Conservation (phyloP, 208 protist genomes). For the Trypanosoma avium region DNA sequence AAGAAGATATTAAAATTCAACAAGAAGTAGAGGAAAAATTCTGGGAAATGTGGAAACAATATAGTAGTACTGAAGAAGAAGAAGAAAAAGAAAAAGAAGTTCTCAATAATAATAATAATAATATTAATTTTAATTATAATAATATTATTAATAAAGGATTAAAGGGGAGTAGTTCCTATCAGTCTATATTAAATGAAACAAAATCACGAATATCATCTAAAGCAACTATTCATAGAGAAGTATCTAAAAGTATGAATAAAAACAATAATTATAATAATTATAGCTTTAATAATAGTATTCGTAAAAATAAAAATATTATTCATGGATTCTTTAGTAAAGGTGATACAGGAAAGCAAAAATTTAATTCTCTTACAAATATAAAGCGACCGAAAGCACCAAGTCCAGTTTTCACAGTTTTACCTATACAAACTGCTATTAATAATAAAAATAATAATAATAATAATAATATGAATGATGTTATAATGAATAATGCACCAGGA, state of each 20-base stretch:
- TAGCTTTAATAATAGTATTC: neutral
- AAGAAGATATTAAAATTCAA: conserved; percentile 10
- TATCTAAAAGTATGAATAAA: too few relatives aligned
- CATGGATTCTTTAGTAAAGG: neutral
- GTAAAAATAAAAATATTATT: neutral
- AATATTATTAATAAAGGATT: neutral
- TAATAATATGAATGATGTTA: neutral
- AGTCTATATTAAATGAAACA: too few relatives aligned
- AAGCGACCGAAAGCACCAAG: neutral
- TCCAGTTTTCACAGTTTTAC: conserved; percentile 15
- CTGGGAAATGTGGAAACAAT: conserved; percentile 16
- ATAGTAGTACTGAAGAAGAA: neutral
- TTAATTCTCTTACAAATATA: neutral
- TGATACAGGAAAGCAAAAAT: neutral
- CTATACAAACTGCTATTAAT: conserved; percentile 8
- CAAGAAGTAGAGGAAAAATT: conserved; percentile 16
- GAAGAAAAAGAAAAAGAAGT: neutral
- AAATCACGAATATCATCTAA: too few relatives aligned
- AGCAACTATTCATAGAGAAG: too few relatives aligned
- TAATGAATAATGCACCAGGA: neutral
- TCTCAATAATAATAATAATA: neutral
- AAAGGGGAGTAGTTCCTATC: too few relatives aligned
- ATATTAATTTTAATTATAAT: neutral
- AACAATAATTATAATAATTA: neutral
- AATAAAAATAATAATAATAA: neutral